Evolutionary conservation across 768 basidiomycete species (phyloP), one percentile per base, ranked within the genome.

Genomic region (Collybia sordida): DNA sequence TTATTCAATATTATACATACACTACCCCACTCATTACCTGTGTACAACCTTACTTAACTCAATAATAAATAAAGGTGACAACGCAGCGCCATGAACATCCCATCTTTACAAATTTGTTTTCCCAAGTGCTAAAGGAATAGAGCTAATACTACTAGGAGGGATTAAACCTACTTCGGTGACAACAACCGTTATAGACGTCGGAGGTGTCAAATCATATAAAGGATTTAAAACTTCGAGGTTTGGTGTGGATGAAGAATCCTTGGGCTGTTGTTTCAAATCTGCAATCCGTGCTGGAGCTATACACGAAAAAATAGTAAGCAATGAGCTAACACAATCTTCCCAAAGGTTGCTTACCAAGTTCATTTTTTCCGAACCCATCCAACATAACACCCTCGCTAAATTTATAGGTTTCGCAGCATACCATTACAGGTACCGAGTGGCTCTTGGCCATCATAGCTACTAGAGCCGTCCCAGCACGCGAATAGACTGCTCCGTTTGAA

Each of bases 391-490:
- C 83, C 59, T 98, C 96, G 15, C 90, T 90, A 61, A 95, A 98
- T 67, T 99, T 99, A 73, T 98, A 98, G 3, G 97, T 99, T 70
- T 98, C 97, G 59, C 95, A 97, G 56, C 94, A 98, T 21, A 97
- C 93, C 28, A 99, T 83, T 6, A 98, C 94, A 4, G 97, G 96
- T 0, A 98, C 88, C 19, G 85, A 86, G 59, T 88, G 81, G 41
- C 83, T 82, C 66, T 91, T 92, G 1, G 93, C 91, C 78, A 98
- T 85, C 95, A 98, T 96, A 1, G 95, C 92, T 5, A 98, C 93
- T 59, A 94, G 79, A 0, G 96, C 96, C 3, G 95, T 98, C 22
- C 97, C 97, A 0, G 94, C 93, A 44, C 97, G 81, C 9, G 93
- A 90, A 64, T 89, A 96, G 2, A 98, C 90, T 2, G 93, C 85